Percentiles rank a stretch among this genome's conserved stretches.
phyloP scores from a whole-genome alignment of 306 rosid genomes.

The Luffa acutangula region DNA sequence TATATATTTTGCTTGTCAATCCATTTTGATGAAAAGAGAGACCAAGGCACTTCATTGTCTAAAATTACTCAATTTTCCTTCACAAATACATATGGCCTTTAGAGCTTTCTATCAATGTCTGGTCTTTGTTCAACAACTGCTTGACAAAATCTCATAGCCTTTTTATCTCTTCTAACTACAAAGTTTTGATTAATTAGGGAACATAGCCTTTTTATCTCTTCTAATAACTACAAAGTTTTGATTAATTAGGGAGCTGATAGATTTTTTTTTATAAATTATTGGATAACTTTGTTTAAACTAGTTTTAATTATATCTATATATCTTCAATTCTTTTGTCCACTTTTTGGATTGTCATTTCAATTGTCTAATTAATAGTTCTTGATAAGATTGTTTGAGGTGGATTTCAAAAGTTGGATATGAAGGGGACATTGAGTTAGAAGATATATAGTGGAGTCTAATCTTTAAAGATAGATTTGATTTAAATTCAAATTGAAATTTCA shows the following conservation, averaged over 20 bases:
- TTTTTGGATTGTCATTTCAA: constrained; percentile 1
- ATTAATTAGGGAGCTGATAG: background rate
- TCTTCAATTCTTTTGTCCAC: background rate
- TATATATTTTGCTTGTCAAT: background rate
- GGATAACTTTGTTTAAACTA: background rate
- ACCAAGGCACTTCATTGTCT: background rate
- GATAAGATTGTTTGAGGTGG: background rate
- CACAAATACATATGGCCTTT: background rate
- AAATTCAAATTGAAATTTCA: background rate
- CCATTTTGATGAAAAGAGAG: background rate
- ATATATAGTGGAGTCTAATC: background rate
- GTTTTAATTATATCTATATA: background rate
- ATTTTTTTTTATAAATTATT: background rate
- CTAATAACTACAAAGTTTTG: background rate
- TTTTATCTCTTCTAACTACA: background rate
- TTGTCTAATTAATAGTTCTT: background rate
- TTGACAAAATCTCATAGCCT: background rate
- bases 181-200: background rate
- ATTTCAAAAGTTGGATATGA: background rate
- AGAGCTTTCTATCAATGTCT: background rate
- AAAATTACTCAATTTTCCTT: background rate
- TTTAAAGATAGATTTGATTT: background rate
- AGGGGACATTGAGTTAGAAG: background rate
- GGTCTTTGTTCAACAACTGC: background rate
- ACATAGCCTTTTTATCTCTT: background rate